These are phyloP conservation scores for Pisolithus albus DNA, from an alignment of 768 basidiomycete species.

Conservation along the genomic window DNA sequence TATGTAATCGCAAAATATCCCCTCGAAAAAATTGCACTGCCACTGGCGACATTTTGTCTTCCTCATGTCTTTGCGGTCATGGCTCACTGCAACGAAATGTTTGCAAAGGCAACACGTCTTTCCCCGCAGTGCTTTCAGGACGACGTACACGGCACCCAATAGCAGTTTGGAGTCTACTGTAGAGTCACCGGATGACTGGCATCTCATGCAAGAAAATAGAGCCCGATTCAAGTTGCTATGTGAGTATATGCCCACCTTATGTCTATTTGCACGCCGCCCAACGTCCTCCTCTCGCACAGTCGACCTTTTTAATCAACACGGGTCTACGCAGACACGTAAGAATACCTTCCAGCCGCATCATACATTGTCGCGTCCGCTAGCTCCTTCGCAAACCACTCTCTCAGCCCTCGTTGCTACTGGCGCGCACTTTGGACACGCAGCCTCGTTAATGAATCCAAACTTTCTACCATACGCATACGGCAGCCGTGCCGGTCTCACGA, in stretches of 20 bases:
- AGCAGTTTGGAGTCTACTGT: slow-evolving; percentile 25
- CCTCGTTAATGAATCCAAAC: slow-evolving; percentile 79
- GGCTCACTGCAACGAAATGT: slow-evolving; percentile 18
- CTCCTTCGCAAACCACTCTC: slow-evolving; percentile 61
- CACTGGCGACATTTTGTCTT: slow-evolving; percentile 13
- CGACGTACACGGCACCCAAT: slow-evolving; percentile 26
- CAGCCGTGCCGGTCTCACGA: slow-evolving; percentile 77
- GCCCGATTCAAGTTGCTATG: slow-evolving; percentile 51
- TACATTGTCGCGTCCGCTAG: slow-evolving; percentile 51
- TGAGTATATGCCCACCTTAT: slow-evolving; percentile 26
- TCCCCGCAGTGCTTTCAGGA: slow-evolving; percentile 9
- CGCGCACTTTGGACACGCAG: slow-evolving; percentile 89
- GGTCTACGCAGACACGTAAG: slow-evolving; percentile 67
- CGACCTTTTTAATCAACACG: slow-evolving; percentile 57
- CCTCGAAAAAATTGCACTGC: slow-evolving; percentile 26
- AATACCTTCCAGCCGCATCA: slow-evolving; percentile 73
- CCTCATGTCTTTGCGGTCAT: slow-evolving; percentile 15
- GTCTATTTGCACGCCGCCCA: not conserved
- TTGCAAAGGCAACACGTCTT: slow-evolving; percentile 6
- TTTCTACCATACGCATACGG: slow-evolving; percentile 93
- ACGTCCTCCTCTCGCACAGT: slow-evolving; percentile 34
- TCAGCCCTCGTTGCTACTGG: slow-evolving; percentile 90
- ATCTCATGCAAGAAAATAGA: slow-evolving; percentile 51
- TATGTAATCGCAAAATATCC: slow-evolving; percentile 42
- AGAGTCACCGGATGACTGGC: slow-evolving; percentile 57